phyloP scores from a whole-genome alignment of 2,329 filamentous ascomycete genomes.

The Pseudonectria foliicola region DNA sequence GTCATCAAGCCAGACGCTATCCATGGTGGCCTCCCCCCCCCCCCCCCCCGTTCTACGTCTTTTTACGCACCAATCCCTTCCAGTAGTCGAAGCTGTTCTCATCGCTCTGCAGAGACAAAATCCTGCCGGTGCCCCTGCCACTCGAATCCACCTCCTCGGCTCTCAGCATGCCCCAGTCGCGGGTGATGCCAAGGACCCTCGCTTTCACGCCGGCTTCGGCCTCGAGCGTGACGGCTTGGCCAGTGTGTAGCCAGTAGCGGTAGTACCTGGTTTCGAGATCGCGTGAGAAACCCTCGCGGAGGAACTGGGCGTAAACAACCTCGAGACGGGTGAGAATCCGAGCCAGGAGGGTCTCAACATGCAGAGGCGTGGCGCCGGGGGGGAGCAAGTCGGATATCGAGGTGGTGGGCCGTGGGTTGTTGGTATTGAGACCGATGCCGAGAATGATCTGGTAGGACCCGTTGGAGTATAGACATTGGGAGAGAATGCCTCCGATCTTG shows the following conservation, averaged over 20 bases:
- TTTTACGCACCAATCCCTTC: conserved; percentile 75
- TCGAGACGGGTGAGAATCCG: conserved; percentile 74
- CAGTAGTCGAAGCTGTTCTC: conserved; percentile 99
- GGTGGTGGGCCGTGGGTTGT: conserved; percentile 78
- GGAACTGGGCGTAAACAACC: conserved; percentile 66
- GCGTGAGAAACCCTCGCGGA: conserved; percentile 64
- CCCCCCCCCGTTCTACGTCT: too few relatives aligned
- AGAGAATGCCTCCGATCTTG: conserved; percentile 89
- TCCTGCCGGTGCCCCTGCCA: conserved; percentile 66
- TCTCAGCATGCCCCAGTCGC: conserved; percentile 81
- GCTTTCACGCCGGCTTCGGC: conserved; percentile 69
- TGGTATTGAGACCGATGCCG: conserved; percentile 80
- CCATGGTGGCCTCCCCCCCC: too few relatives aligned
- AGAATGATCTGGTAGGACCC: conserved; percentile 78
- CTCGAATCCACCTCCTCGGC: conserved; percentile 75
- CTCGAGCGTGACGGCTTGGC: conserved; percentile 67
- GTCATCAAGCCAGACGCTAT: too few relatives aligned
- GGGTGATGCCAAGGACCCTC: conserved; percentile 76
- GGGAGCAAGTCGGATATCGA: conserved; percentile 70
- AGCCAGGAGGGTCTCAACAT: conserved; percentile 74
- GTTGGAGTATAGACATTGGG: conserved; percentile 75
- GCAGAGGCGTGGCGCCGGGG: conserved; percentile 46
- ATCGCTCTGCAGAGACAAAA: conserved; percentile 85
- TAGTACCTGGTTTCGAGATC: conserved; percentile 75
- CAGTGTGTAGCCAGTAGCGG: conserved; percentile 75